Base-by-base conservation (phyloP, 495 filamentous ascomycete genomes). In the Bacidia gigantensis region DNA sequence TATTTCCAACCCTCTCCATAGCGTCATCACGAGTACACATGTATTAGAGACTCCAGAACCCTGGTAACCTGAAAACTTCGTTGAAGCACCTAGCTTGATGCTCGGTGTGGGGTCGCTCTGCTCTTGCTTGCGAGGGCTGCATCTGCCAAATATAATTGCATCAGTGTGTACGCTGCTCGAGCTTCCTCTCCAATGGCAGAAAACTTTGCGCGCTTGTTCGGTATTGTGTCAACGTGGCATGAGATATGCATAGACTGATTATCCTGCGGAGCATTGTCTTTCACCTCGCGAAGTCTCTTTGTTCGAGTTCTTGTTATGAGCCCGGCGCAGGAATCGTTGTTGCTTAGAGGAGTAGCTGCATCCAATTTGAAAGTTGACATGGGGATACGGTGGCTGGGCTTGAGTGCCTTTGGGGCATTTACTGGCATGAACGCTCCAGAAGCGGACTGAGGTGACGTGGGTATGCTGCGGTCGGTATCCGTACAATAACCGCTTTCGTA, bases 401-500 rank as follows among this genome's bases (percentile, higher is more conserved):
- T 35, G 7, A 49, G 18, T 12, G 42, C 25, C 11, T 22, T 29
- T 11, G 55, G 50, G 12, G 50, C 49, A 14, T 58, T 58, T 14
- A 61, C 39, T 11, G 53, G 55, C 26, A 50, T 62, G 51, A 51
- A 61, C 38, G 35, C 49, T 11, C 41, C 41, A 25, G 25, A 35
- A 10, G 17, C 47, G 17, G 47, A 26, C 56, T 24, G 46, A 17
- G n/a, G 44, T 29, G 25, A 51, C 52, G 26, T 47, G 24, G 12
- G 62, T 56, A 25, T 55, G 45, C 62, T 63, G 11, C 53, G 35
- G 25, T 64, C 62, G 2, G 58, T 59, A 39, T 64, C 62, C 1
- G 62, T 64, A 26, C 58, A 56, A 43, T 64, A 64, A 9, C 62
- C 58, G 26, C 58, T 64, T 46, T 63, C 62, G 18, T 46, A 46